phyloP scores from a whole-genome alignment of 495 filamentous ascomycete genomes.

The Aspergillus bridgeri region DNA sequence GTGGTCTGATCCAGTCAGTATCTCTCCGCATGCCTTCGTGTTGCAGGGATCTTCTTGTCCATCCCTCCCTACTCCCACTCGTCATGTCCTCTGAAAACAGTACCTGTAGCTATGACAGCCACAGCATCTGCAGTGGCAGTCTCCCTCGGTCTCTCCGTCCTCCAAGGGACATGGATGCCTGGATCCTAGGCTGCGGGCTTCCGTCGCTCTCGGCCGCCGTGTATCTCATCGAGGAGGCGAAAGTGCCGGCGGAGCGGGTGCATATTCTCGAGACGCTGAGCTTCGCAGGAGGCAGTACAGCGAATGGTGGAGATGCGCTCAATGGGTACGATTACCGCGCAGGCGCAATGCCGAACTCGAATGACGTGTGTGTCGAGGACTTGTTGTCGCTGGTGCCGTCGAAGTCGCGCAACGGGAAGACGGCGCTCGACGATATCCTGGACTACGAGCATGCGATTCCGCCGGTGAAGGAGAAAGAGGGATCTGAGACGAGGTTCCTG shows the following conservation, averaged over 20 bases:
- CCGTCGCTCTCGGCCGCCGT: slow-evolving; percentile 40
- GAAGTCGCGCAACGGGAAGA: slow-evolving; percentile 18
- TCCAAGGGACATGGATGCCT: slow-evolving; percentile 21
- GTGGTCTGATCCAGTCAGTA: not conserved
- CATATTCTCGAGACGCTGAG: slow-evolving; percentile 39
- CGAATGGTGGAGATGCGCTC: slow-evolving; percentile 30
- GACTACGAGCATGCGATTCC: slow-evolving; percentile 16
- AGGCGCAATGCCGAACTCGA: slow-evolving; percentile 36
- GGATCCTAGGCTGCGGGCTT: slow-evolving; percentile 40
- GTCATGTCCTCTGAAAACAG: not conserved
- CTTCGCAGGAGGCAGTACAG: slow-evolving; percentile 30
- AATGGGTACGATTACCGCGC: slow-evolving; percentile 39
- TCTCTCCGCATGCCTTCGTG: not conserved
- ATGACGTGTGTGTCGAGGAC: slow-evolving; percentile 33
- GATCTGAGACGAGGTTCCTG: slow-evolving; percentile 18
- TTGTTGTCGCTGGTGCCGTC: slow-evolving; percentile 37
- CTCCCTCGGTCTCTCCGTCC: not conserved
- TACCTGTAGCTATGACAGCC: no score
- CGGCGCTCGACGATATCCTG: slow-evolving; percentile 26
- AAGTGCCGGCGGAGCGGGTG: slow-evolving; percentile 35
- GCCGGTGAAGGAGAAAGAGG: slow-evolving; percentile 7
- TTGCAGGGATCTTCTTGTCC: no score
- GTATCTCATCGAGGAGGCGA: slow-evolving; percentile 42
- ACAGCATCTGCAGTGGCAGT: no score
- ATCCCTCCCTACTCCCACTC: not conserved